A percentile compares a stretch with the other conserved stretches of the same genome.
Conservation (phyloP, 306 rosid species). For the Vachellia pachyceras region DNA sequence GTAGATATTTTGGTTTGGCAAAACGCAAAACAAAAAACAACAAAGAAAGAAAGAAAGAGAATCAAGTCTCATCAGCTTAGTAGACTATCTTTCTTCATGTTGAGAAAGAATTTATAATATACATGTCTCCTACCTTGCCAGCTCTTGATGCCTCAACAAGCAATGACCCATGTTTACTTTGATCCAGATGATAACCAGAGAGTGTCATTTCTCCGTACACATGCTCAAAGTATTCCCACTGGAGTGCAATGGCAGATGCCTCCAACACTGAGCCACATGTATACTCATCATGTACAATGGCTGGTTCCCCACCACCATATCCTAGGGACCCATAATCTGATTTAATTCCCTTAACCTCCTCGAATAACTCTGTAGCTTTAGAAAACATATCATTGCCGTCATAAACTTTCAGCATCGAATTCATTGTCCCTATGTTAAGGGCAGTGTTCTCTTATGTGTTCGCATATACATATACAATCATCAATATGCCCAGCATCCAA, state of each 20-base stretch:
- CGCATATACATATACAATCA: conserved; percentile 64
- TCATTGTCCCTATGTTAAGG: conserved; percentile 84
- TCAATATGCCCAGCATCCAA: conserved; percentile 76
- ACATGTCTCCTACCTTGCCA: conserved; percentile 71
- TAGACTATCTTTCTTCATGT: conserved; percentile 13
- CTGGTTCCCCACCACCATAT: conserved; percentile 34
- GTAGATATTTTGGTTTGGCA: not conserved
- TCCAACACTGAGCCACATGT: conserved; percentile 76
- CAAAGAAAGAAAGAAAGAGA: too few species aligned
- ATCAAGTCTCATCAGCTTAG: not conserved
- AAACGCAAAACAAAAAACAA: not conserved
- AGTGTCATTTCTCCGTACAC: conserved; percentile 85
- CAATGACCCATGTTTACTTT: conserved; percentile 57
- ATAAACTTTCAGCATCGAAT: conserved; percentile 83
- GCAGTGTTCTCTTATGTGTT: conserved; percentile 70
- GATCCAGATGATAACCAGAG: conserved; percentile 73
- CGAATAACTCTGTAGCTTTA: conserved; percentile 82
- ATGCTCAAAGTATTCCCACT: conserved; percentile 97
- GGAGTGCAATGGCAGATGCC: conserved; percentile 78
- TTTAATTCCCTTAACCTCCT: conserved; percentile 57
- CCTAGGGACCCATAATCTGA: conserved; percentile 45
- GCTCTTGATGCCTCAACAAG: conserved; percentile 82
- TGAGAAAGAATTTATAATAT: not conserved
- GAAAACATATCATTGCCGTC: conserved; percentile 79
- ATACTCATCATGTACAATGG: conserved; percentile 62